Conservation (phyloP, 371 early-diverging fungal species). For the Cladochytrium tenue region DNA sequence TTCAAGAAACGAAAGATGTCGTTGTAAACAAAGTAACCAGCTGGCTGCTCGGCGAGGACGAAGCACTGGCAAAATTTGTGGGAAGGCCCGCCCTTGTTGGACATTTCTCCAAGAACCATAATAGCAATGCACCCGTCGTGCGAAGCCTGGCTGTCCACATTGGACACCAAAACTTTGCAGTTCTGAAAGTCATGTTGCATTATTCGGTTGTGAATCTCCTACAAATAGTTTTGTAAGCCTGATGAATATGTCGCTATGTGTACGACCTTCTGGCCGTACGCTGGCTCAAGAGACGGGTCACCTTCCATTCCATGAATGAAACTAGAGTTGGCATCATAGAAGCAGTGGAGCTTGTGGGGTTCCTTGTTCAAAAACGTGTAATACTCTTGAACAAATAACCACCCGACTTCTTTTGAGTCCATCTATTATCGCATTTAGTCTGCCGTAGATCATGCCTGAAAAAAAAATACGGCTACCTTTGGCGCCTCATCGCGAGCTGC, state of each 20-base stretch:
- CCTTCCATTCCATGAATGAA: slow-evolving; percentile 86
- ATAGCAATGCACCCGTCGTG: slow-evolving; percentile 78
- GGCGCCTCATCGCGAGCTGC: background rate
- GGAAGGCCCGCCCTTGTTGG: slow-evolving; percentile 73
- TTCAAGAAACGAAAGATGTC: slow-evolving; percentile 93
- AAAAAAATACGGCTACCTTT: background rate
- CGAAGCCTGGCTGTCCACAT: slow-evolving; percentile 84
- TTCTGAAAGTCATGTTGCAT: slow-evolving; percentile 70
- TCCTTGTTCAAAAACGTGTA: slow-evolving; percentile 90
- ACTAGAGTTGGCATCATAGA: slow-evolving; percentile 81
- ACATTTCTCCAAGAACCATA: slow-evolving; percentile 91
- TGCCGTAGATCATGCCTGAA: background rate
- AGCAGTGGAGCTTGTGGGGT: slow-evolving; percentile 79
- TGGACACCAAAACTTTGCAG: slow-evolving; percentile 83
- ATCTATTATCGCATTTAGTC: slow-evolving; percentile 14
- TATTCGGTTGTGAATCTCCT: slow-evolving; percentile 78
- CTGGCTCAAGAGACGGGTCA: slow-evolving; percentile 52
- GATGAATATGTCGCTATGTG: slow-evolving; percentile 3
- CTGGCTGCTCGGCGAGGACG: slow-evolving; percentile 85
- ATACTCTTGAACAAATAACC: slow-evolving; percentile 94
- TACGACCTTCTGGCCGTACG: slow-evolving; percentile 73
- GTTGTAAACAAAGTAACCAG: slow-evolving; percentile 90
- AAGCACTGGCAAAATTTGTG: slow-evolving; percentile 93
- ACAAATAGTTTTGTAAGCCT: slow-evolving; percentile 10
- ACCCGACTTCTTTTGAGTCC: slow-evolving; percentile 76